Percentiles rank a stretch among this genome's conserved stretches.
Conservation (phyloP, 257 asterid genomes). For the Cinchona pubescens region DNA sequence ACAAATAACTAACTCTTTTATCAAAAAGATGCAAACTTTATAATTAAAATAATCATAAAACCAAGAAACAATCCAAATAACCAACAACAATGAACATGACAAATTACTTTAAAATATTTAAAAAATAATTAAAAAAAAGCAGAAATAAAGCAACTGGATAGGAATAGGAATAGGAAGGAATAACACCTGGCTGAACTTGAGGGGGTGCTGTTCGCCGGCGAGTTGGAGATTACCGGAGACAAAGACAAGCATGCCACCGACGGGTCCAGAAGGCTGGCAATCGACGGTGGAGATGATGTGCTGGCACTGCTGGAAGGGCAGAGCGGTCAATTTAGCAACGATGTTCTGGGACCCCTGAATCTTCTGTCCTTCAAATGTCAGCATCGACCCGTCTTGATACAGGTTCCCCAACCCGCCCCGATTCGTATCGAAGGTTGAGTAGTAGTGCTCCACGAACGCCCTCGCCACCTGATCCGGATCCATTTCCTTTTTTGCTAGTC, state of each 20-base stretch:
- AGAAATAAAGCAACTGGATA: neutral
- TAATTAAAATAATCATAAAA: too few relatives aligned
- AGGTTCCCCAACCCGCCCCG: slow-evolving; percentile 32
- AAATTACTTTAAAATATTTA: too few relatives aligned
- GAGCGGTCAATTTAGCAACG: slow-evolving; percentile 28
- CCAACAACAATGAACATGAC: too few relatives aligned
- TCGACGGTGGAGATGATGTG: slow-evolving; percentile 43
- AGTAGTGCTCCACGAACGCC: slow-evolving; percentile 53
- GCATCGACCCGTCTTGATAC: slow-evolving; percentile 45
- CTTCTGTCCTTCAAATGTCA: slow-evolving; percentile 48
- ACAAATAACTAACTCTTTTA: too few relatives aligned
- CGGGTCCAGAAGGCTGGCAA: slow-evolving; percentile 52
- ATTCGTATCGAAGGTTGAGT: slow-evolving; percentile 41
- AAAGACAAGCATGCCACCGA: slow-evolving; percentile 46
- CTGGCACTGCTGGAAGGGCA: slow-evolving; percentile 53
- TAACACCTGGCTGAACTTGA: slow-evolving; percentile 40
- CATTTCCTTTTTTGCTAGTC: slow-evolving; percentile 19
- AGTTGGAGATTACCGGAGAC: slow-evolving; percentile 45
- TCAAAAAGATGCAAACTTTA: too few relatives aligned
- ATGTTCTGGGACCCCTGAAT: slow-evolving; percentile 39
- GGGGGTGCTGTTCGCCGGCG: slow-evolving; percentile 47
- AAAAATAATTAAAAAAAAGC: neutral
- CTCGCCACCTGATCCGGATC: slow-evolving; percentile 47
- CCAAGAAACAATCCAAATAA: too few relatives aligned
- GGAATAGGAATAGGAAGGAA: neutral